Evolutionary conservation across 2,329 filamentous ascomycete species (phyloP).

Genomic region (Hortaea sp.): DNA sequence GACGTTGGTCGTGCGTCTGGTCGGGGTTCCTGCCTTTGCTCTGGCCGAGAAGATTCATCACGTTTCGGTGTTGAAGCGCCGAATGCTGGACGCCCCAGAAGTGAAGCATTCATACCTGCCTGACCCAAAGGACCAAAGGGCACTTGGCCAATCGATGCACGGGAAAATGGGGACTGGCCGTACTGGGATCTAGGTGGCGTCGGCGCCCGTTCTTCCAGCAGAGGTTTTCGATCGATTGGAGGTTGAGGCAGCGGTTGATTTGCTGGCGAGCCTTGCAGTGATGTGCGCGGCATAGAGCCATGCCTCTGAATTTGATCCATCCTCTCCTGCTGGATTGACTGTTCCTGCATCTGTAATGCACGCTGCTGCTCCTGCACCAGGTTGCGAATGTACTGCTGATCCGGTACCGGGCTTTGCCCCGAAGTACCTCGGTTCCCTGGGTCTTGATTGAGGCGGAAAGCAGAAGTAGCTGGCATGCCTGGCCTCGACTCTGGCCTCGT

Average conservation of each 20-base stretch:
- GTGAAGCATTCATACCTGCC: constrained; percentile 8
- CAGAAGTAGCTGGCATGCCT: constrained; percentile 5
- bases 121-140: constrained; percentile 9
- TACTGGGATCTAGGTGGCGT: constrained; percentile 17
- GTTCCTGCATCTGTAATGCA: constrained; percentile 21
- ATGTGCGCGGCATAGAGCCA: constrained; percentile 7
- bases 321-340: constrained; percentile 15
- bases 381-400: constrained; percentile 16
- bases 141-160: constrained; percentile 10
- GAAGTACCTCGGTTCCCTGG: constrained; percentile 4
- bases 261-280: constrained; percentile 19
- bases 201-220: constrained; percentile 20
- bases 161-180: constrained; percentile 6
- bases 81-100: constrained; percentile 12
- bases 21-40: not conserved
- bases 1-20: constrained; percentile 17
- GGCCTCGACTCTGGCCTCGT: constrained; percentile 19
- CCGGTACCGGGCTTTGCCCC: constrained; percentile 7
- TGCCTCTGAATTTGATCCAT: constrained; percentile 16
- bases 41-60: constrained; percentile 10
- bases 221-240: constrained; percentile 16
- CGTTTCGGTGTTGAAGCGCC: constrained; percentile 22
- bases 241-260: constrained; percentile 12
- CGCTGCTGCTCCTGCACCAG: constrained; percentile 23
- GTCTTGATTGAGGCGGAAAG: constrained; percentile 7